phyloP scores from a whole-genome alignment of 148 eudicot genomes.

The Salicornia ramosissima region DNA sequence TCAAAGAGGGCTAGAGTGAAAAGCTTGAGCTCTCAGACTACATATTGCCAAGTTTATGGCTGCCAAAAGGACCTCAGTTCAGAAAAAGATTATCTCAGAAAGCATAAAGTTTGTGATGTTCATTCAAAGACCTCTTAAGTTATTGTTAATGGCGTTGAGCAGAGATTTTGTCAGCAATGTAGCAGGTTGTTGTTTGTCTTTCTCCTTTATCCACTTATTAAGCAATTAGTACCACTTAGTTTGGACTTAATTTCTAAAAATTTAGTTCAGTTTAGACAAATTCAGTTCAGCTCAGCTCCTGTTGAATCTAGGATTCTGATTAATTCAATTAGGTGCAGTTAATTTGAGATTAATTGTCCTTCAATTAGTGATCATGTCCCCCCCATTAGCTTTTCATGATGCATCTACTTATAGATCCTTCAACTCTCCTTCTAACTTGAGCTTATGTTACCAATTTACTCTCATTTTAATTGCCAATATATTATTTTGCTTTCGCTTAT shows the following conservation, averaged over 20 bases:
- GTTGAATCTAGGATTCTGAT: too few relatives aligned
- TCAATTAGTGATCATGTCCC: too few relatives aligned
- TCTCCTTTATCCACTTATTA: background rate
- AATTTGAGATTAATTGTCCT: background rate
- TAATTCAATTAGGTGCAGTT: too few relatives aligned
- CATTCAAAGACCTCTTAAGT: conserved; percentile 79
- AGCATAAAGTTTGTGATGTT: conserved; percentile 89
- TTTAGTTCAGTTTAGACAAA: too few relatives aligned
- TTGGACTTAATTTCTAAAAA: background rate
- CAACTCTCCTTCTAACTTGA: too few relatives aligned
- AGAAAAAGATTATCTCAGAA: conserved; percentile 67
- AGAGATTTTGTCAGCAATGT: conserved; percentile 98
- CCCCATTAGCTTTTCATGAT: too few relatives aligned
- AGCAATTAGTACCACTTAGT: background rate
- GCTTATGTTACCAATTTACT: background rate
- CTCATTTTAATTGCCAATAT: background rate
- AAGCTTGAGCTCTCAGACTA: conserved; percentile 33
- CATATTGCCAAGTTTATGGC: conserved; percentile 70
- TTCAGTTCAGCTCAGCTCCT: too few relatives aligned
- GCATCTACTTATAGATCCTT: too few relatives aligned
- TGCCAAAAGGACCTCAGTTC: conserved; percentile 71
- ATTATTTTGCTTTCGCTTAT: background rate
- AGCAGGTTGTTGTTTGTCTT: conserved; percentile 67
- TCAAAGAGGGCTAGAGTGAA: conserved; percentile 38
- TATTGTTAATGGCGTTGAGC: conserved; percentile 74